Percentiles rank a stretch among this genome's conserved stretches.
These are phyloP conservation scores for Diatrype stigma DNA, from an alignment of 2,329 filamentous ascomycete genomes.

Conservation along the genomic window DNA sequence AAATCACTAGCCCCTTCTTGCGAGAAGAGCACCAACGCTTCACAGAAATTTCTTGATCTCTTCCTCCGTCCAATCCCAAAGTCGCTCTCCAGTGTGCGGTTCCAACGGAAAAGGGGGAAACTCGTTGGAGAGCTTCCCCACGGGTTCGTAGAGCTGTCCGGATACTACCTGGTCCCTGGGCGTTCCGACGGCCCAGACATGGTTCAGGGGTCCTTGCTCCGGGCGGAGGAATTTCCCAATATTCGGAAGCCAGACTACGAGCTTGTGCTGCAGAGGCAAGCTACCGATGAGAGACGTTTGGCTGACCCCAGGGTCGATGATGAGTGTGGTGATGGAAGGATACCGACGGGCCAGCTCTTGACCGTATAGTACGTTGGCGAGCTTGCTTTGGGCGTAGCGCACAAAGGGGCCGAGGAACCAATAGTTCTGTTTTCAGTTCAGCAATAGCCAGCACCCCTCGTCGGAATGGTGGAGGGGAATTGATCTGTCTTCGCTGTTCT, in stretches of 20 bases:
- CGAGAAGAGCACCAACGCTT: no score
- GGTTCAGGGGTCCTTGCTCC: slow-evolving; percentile 34
- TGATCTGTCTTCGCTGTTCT: no score
- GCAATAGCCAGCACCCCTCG: no score
- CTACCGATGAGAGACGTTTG: slow-evolving; percentile 21
- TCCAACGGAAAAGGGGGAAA: slow-evolving; percentile 21
- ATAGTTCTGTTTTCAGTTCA: slow-evolving; percentile 14
- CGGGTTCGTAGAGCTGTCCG: slow-evolving; percentile 34
- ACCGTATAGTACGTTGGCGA: slow-evolving; percentile 25
- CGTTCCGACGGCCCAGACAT: slow-evolving; percentile 36
- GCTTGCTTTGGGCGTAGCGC: slow-evolving; percentile 25
- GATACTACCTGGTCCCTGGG: slow-evolving; percentile 23
- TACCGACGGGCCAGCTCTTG: slow-evolving; percentile 21
- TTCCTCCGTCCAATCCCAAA: slow-evolving; percentile 34
- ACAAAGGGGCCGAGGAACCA: slow-evolving; percentile 13
- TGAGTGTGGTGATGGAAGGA: slow-evolving; percentile 19
- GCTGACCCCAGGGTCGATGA: slow-evolving; percentile 25
- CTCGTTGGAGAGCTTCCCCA: slow-evolving; percentile 24
- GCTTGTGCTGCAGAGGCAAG: slow-evolving; percentile 8
- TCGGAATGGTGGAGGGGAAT: no score
- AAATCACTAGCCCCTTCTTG: no score
- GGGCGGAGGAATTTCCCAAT: slow-evolving; percentile 17
- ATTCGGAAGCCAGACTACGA: slow-evolving; percentile 12
- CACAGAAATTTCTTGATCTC: background rate
- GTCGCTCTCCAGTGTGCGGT: slow-evolving; percentile 23